These are phyloP conservation scores for Diplodia intermedia DNA, from an alignment of 2,329 filamentous ascomycete genomes.

Conservation along the genomic window DNA sequence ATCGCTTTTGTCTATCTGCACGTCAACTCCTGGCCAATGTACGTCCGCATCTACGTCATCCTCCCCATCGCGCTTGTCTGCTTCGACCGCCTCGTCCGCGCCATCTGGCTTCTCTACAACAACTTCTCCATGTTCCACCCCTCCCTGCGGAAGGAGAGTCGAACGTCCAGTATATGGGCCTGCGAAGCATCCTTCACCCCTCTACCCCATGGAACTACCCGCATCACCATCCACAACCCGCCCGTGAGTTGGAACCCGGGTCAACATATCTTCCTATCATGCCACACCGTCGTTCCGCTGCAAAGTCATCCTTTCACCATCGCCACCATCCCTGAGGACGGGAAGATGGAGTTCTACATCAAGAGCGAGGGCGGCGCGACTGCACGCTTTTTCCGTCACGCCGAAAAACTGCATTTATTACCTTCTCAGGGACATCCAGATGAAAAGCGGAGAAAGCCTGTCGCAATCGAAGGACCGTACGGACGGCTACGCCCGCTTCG, in stretches of 20 bases:
- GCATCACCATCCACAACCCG: slow-evolving; percentile 62
- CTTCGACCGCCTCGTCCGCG: slow-evolving; percentile 66
- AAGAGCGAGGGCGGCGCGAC: slow-evolving; percentile 63
- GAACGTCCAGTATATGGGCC: slow-evolving; percentile 44
- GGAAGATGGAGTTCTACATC: slow-evolving; percentile 63
- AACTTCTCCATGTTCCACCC: slow-evolving; percentile 52
- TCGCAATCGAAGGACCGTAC: slow-evolving; percentile 63
- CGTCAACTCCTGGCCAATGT: slow-evolving; percentile 56
- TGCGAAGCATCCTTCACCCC: slow-evolving; percentile 52
- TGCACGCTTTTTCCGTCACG: slow-evolving; percentile 58
- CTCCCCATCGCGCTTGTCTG: slow-evolving; percentile 68
- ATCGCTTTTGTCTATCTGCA: slow-evolving; percentile 70
- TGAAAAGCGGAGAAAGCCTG: slow-evolving; percentile 40
- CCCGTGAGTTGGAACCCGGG: slow-evolving; percentile 66
- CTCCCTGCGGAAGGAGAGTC: slow-evolving; percentile 41
- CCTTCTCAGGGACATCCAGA: slow-evolving; percentile 36
- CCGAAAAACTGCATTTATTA: slow-evolving; percentile 48
- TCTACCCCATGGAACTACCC: slow-evolving; percentile 62
- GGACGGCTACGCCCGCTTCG: slow-evolving; percentile 59
- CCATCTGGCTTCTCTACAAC: slow-evolving; percentile 45
- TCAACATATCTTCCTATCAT: slow-evolving; percentile 68
- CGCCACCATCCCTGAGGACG: slow-evolving; percentile 62
- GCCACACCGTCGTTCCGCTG: slow-evolving; percentile 62
- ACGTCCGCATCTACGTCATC: slow-evolving; percentile 69
- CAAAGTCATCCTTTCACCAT: slow-evolving; percentile 72